Evolutionary conservation across 2,329 filamentous ascomycete genomes (phyloP).

Genomic region (Penicillium sclerotiorum): DNA sequence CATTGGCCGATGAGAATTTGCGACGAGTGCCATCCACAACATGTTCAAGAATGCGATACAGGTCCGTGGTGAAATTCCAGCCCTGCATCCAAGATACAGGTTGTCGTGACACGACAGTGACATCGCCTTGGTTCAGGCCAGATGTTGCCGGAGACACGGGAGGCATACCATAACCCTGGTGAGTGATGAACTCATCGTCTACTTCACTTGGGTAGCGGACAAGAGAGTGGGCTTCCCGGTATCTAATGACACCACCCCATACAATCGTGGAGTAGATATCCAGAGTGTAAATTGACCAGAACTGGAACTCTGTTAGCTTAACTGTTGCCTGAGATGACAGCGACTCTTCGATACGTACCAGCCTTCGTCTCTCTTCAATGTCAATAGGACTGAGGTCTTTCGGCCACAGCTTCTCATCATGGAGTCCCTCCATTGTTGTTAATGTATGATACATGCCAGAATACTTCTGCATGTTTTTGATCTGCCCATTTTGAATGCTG

Average conservation of each 20-base stretch:
- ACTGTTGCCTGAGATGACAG: not conserved
- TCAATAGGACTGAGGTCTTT: slow-evolving; percentile 48
- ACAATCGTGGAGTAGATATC: slow-evolving; percentile 59
- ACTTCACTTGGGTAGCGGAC: slow-evolving; percentile 54
- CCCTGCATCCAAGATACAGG: slow-evolving; percentile 53
- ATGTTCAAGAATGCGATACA: slow-evolving; percentile 61
- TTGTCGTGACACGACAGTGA: slow-evolving; percentile 13
- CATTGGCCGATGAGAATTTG: slow-evolving; percentile 26
- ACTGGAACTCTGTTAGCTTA: slow-evolving; percentile 33
- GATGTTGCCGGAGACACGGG: slow-evolving; percentile 21
- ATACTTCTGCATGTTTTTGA: slow-evolving; percentile 54
- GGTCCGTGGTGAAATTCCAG: slow-evolving; percentile 61
- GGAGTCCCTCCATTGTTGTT: slow-evolving; percentile 52
- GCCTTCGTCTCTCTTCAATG: slow-evolving; percentile 51
- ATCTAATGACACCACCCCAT: slow-evolving; percentile 52
- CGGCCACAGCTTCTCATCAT: slow-evolving; percentile 59
- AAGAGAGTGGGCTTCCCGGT: slow-evolving; percentile 49
- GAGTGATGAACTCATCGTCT: slow-evolving; percentile 50
- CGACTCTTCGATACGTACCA: slow-evolving; percentile 43
- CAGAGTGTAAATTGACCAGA: slow-evolving; percentile 61
- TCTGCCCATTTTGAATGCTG: slow-evolving; percentile 56
- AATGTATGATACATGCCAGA: slow-evolving; percentile 56
- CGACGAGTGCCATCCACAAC: slow-evolving; percentile 35
- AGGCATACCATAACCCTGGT: slow-evolving; percentile 28
- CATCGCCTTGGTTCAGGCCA: slow-evolving; percentile 10